These are phyloP conservation scores for Didymella pomorum DNA, from an alignment of 2,329 filamentous ascomycete species.

Conservation along the genomic window DNA sequence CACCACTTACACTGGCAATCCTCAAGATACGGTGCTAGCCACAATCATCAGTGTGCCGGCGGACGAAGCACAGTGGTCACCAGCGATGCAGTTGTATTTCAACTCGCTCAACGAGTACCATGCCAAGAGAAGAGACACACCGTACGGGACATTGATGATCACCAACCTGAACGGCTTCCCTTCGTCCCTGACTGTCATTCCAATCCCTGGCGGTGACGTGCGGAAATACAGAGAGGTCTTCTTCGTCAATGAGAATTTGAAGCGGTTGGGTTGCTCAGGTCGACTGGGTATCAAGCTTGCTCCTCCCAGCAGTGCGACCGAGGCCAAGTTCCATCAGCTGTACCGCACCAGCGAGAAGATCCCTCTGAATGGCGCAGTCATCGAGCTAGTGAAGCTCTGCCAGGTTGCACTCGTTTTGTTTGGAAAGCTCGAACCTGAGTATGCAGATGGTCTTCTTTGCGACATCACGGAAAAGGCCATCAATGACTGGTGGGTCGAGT, in stretches of 20 bases:
- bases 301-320: constrained; percentile 78
- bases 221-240: constrained; percentile 82
- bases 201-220: constrained; percentile 86
- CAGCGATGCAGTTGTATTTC: constrained; percentile 82
- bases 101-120: constrained; percentile 85
- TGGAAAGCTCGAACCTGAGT: constrained; percentile 84
- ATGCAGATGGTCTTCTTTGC: constrained; percentile 90
- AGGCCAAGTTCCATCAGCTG: constrained; percentile 89
- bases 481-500: constrained; percentile 94
- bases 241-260: constrained; percentile 93
- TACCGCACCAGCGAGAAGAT: constrained; percentile 88
- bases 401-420: constrained; percentile 90
- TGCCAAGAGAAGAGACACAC: constrained; percentile 82
- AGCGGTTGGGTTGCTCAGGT: constrained; percentile 89
- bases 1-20: constrained; percentile 89
- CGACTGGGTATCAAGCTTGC: constrained; percentile 84
- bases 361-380: constrained; percentile 77
- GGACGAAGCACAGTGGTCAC: constrained; percentile 82
- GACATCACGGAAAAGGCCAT: constrained; percentile 91
- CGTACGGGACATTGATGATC: constrained; percentile 85
- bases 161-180: constrained; percentile 94
- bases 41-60: constrained; percentile 82
- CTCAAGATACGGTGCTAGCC: constrained; percentile 77
- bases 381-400: constrained; percentile 89
- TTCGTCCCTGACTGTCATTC: constrained; percentile 89